Evolutionary conservation across 805 yeast species (phyloP).

Genomic region (Yamadazyma sp.): DNA sequence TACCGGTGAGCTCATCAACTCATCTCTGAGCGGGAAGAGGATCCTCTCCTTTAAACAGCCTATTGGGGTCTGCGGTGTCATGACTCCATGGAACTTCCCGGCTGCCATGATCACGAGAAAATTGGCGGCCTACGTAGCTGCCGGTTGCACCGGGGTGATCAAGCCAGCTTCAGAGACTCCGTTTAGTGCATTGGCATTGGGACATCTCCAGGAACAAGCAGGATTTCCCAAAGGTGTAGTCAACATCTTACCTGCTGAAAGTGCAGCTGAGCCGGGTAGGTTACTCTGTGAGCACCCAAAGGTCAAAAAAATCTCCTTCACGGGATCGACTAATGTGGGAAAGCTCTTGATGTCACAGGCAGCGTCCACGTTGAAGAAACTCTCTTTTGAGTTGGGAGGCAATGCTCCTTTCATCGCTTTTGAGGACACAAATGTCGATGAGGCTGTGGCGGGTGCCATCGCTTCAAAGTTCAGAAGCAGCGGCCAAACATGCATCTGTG

Average conservation of each 20-base stretch:
- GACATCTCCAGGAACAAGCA: constrained; percentile 58
- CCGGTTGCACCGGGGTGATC: constrained; percentile 75
- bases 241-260: constrained; percentile 57
- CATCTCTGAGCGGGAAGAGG: constrained; percentile 47
- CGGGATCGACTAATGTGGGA: constrained; percentile 66
- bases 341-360: constrained; percentile 58
- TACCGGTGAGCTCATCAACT: constrained; percentile 65
- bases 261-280: constrained; percentile 51
- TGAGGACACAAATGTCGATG: constrained; percentile 57
- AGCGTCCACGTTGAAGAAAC: constrained; percentile 56
- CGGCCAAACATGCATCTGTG: constrained; percentile 69
- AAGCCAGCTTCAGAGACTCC: constrained; percentile 83
- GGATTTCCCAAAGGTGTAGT: constrained; percentile 72
- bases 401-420: constrained; percentile 66
- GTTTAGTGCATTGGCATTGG: constrained; percentile 67
- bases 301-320: constrained; percentile 59
- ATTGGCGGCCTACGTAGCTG: constrained; percentile 74
- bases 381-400: constrained; percentile 66
- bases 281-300: constrained; percentile 45
- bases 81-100: constrained; percentile 88
- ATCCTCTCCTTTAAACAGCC: constrained; percentile 68
- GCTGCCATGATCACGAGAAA: constrained; percentile 75
- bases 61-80: constrained; percentile 76
- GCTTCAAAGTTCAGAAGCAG: constrained; percentile 59
- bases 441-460: constrained; percentile 51